Percentiles rank a stretch among this genome's conserved stretches.
Evolutionary conservation across 2,329 filamentous ascomycete species (phyloP).

Genomic region (Fusarium sp.): DNA sequence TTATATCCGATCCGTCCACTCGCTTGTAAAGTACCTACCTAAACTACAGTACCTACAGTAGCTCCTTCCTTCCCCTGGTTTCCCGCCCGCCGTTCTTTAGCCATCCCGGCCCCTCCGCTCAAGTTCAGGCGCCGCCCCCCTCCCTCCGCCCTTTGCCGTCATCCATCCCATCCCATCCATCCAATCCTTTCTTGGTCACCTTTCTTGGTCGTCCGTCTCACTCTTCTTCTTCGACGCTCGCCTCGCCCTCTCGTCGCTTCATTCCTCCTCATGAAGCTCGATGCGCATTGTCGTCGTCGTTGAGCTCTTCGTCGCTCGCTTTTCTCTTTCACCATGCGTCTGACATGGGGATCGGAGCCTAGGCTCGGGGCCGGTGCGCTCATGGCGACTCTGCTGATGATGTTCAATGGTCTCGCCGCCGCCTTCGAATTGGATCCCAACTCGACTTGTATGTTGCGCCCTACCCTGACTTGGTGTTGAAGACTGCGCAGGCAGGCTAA

Average conservation of each 20-base stretch:
- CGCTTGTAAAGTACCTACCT: not conserved
- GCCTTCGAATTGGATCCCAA: slow-evolving; percentile 54
- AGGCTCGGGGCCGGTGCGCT: slow-evolving; percentile 32
- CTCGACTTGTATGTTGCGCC: slow-evolving; percentile 48
- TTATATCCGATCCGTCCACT: not conserved
- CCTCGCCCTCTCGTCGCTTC: not conserved
- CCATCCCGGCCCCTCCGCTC: slow-evolving; percentile 8
- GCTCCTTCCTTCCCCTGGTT: slow-evolving; percentile 21
- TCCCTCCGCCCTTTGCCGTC: not conserved
- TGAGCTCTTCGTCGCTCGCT: slow-evolving; percentile 35
- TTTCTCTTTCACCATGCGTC: slow-evolving; percentile 36
- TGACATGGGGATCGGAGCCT: slow-evolving; percentile 17
- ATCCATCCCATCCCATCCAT: not conserved
- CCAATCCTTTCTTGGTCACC: not conserved
- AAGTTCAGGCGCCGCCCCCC: not conserved
- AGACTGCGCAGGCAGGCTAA: slow-evolving; percentile 7
- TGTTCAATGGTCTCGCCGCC: slow-evolving; percentile 38
- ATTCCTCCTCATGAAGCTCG: slow-evolving; percentile 34
- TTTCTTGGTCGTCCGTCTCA: not conserved
- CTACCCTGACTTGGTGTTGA: not conserved
- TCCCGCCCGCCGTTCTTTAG: slow-evolving; percentile 24
- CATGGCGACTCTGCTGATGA: slow-evolving; percentile 41
- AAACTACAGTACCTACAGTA: not conserved
- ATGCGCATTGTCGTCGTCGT: slow-evolving; percentile 17
- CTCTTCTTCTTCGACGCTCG: slow-evolving; percentile 2